phyloP scores from a whole-genome alignment of 371 early-diverging fungal genomes.

The Actinomortierella wolfii region DNA sequence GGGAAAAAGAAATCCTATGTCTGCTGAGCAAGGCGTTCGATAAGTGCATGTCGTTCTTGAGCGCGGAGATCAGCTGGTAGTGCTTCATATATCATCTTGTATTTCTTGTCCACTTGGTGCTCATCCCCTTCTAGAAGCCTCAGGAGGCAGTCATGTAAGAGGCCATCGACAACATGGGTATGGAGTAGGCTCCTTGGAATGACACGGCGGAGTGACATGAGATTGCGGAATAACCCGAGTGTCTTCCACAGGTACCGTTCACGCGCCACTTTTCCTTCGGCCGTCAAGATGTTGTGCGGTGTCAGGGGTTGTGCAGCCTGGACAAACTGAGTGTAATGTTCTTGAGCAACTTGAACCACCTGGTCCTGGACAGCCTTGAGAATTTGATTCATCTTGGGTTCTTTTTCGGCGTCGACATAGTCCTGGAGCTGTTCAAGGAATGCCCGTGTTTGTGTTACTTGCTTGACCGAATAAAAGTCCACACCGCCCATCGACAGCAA shows the following conservation, averaged over 20 bases:
- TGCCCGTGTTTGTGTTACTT: constrained; percentile 25
- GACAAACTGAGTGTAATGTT: constrained; percentile 31
- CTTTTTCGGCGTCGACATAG: constrained; percentile 35
- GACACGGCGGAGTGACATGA: constrained; percentile 39
- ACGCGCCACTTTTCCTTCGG: constrained; percentile 18
- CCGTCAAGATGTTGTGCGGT: constrained; percentile 28
- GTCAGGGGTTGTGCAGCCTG: constrained; percentile 43
- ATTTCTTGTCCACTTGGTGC: constrained; percentile 31
- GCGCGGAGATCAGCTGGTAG: constrained; percentile 38
- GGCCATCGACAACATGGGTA: constrained; percentile 30
- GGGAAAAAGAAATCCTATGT: too few species aligned
- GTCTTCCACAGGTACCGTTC: constrained; percentile 41
- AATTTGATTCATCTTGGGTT: constrained; percentile 37
- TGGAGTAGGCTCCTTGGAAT: constrained; percentile 13
- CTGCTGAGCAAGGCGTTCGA: constrained; percentile 32
- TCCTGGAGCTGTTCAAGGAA: constrained; percentile 39
- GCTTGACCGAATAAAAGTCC: constrained; percentile 33
- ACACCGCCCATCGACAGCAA: constrained; percentile 27
- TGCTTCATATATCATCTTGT: constrained; percentile 41
- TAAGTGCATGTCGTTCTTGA: constrained; percentile 31
- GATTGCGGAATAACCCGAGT: constrained; percentile 33
- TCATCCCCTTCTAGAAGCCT: constrained; percentile 38
- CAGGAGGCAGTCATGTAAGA: constrained; percentile 40
- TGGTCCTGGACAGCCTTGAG: constrained; percentile 16
- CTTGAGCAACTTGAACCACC: constrained; percentile 21